A percentile compares a stretch with the other conserved stretches of the same genome.
phyloP scores from a whole-genome alignment of 257 asterid species.

The Salvia miltiorrhiza region DNA sequence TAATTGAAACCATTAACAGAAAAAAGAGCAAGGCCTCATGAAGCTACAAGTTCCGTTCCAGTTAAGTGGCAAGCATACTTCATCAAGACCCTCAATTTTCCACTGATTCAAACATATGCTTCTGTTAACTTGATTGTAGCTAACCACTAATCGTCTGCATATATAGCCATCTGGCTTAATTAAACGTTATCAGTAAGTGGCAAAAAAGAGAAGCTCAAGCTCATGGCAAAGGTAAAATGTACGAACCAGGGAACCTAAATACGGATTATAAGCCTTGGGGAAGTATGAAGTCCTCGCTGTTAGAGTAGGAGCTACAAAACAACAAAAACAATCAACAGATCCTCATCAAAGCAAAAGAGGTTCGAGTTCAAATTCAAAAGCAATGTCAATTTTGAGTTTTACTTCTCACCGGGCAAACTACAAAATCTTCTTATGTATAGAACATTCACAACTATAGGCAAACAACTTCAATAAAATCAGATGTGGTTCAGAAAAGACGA shows the following conservation, averaged over 20 bases:
- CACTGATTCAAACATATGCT: slow-evolving; percentile 7
- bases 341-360: background rate
- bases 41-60: background rate
- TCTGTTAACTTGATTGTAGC: background rate
- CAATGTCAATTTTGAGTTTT: background rate
- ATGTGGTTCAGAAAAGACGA: background rate
- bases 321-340: slow-evolving; percentile 2
- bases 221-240: background rate
- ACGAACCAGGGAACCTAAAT: slow-evolving; percentile 36
- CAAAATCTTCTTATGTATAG: background rate
- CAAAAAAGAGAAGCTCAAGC: slow-evolving; percentile 12
- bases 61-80: background rate
- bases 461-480: background rate
- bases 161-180: background rate
- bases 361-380: background rate
- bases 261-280: slow-evolving; percentile 27
- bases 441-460: background rate
- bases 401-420: background rate
- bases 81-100: background rate
- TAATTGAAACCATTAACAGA: background rate
- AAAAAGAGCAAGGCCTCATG: slow-evolving; percentile 11
- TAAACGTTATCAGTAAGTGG: slow-evolving; percentile 1
- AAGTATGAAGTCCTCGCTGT: slow-evolving; percentile 28
- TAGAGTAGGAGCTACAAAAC: slow-evolving; percentile 42
- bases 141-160: background rate